Base-by-base conservation (phyloP, 2,329 filamentous ascomycete genomes). In the Xylariomycetidae sp. region DNA sequence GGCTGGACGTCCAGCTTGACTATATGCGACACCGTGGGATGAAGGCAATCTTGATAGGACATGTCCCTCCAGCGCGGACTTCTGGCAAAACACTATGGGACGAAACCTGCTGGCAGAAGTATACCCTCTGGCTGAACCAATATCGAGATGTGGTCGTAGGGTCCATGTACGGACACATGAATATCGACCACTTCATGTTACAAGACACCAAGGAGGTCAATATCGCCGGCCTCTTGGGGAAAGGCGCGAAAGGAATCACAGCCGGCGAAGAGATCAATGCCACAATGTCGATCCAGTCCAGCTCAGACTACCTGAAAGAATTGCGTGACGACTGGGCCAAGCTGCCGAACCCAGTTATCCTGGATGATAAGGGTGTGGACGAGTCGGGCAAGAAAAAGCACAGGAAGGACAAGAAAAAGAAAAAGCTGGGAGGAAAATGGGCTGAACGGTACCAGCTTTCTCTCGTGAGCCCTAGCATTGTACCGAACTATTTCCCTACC, bases 91-190 rank as follows among this genome's bases (percentile, higher is more conserved):
- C 78, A 51, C 79, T 78, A 41, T 98, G 92, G 92, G 88, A 95
- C 46, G 90, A 96, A 67, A 88, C 85, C 0, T 98, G 92, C 63
- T 98, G 90, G 89, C 90, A 95, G 57, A 95, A 94, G 57, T 98
- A 95, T 60, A 84, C 87, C 0, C 65, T 96, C 4, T 96, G 89
- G 87, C 65, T 90, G 51, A 75, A 79, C 47, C 87, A 93, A 57
- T 98, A 88, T 59, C 83, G 92, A 20, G 92, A 98, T 57, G 82
- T 98, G 23, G 72, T 98, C 14, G 72, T 89, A 14, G 79, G 76
- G 10, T 79, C 78, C 17, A 54, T 94, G 5, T 98, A 84, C 53
- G 92, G 90, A 2, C 92, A 98, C 57, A 96, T 98, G 92, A 98
- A 98, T 53, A 85, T 95, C 44, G 92, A 98, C 50, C 92, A 98